phyloP scores from a whole-genome alignment of 257 asterid genomes.

The Fraxinus anomala region DNA sequence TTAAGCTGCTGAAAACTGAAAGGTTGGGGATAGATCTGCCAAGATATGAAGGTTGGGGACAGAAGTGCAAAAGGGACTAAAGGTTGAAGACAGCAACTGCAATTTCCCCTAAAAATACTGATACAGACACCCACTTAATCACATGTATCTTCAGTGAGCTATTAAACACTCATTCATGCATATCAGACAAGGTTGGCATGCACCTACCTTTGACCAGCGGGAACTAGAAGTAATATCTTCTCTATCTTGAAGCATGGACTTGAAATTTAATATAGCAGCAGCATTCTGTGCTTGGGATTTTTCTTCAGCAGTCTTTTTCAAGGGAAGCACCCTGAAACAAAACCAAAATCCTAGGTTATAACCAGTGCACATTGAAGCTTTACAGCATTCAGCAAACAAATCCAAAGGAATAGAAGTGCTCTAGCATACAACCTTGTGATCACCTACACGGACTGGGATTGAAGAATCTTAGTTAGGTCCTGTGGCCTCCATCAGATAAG shows the following conservation, averaged over 20 bases:
- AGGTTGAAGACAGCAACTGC: neutral
- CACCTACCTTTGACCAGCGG: constrained; percentile 92
- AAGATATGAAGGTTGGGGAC: neutral
- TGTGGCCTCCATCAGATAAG: neutral
- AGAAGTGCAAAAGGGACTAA: neutral
- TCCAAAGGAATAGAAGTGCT: constrained; percentile 18
- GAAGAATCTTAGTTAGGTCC: neutral
- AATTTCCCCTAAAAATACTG: neutral
- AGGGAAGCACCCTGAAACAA: constrained; percentile 64
- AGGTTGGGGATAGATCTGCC: neutral
- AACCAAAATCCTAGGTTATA: constrained; percentile 26
- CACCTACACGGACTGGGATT: neutral
- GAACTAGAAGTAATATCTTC: constrained; percentile 65
- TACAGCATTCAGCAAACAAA: constrained; percentile 16
- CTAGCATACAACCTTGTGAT: neutral
- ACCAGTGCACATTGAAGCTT: constrained; percentile 20
- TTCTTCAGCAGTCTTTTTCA: constrained; percentile 77
- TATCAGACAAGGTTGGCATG: constrained; percentile 2
- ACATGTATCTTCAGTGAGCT: constrained; percentile 8
- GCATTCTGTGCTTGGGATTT: constrained; percentile 78
- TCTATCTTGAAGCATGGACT: constrained; percentile 75
- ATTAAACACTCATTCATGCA: neutral
- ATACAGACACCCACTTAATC: constrained; percentile 1
- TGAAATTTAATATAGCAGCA: constrained; percentile 66
- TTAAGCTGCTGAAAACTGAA: neutral